Base-by-base conservation (phyloP, 2,329 filamentous ascomycete genomes). In the Teratosphaeria nubilosa region DNA sequence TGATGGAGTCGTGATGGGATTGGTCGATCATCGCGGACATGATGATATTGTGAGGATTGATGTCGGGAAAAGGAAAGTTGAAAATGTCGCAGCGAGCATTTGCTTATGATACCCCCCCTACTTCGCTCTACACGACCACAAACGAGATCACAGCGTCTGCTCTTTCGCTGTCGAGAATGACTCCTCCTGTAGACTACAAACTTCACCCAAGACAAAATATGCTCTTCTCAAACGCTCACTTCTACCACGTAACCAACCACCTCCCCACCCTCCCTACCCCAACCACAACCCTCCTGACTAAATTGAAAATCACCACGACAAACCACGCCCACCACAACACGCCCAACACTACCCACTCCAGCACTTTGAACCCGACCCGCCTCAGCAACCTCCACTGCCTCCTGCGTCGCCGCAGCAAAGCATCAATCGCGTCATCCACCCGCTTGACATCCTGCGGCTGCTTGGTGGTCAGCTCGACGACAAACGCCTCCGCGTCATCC, bases 321-420 rank as follows among this genome's bases (percentile, higher is more conserved):
- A 95, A 83, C 91, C 92, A 97, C 16, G 95, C 86, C 73, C 87
- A 90, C 91, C 94, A 96, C 85, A 97, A 90, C 65, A 95, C 82
- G 3, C 88, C 88, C 45, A 97, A 84, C 20, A 97, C 80, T 54
- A 84, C 76, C 90, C 91, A 96, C 77, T 97, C 92, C 16, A 96
- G 82, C 22, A 86, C 74, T 57, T 91, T 84, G 82, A 91, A 97
- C 14, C 90, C 86, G 0, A 85, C 83, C 14, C 88, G 79, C 45
- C 90, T 79, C 25, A 91, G 73, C 84, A 90, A 91, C 57, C 89
- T 80, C 68, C 94, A 79, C 56, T 90, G 80, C 59, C 87, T 80
- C 59, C 88, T 80, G 55, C 91, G 80, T 77, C 89, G 86, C 68
- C 87, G 83, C 59, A 94, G 81, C 60, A 85, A 80, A 50, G 73